Evolutionary conservation across 306 rosid genomes (phyloP), one percentile per base, ranked within the genome.

Genomic region (Benincasa hispida): DNA sequence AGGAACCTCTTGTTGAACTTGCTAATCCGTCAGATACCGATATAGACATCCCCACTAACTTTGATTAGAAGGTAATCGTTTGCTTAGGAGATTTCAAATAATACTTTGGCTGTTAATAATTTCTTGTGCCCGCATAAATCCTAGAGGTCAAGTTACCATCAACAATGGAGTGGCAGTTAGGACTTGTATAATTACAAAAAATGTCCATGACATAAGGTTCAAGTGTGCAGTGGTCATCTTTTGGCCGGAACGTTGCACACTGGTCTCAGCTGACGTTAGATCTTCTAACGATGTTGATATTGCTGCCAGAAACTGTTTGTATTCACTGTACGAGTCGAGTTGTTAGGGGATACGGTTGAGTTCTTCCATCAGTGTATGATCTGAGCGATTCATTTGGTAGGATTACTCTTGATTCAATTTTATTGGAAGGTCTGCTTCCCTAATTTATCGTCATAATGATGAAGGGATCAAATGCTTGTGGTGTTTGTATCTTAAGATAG

Each of bases 1-100:
- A 94, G 97, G 98, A 90, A 80, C 91, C 94, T 76, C 81, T 91
- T 82, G 87, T 72, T 34, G 93, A 94, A 83, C 93, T 94, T 74
- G 74, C 94, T 79, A 88, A 87, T 94, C 88, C 97, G 50, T 85
- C 91, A 14, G 91, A 90, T 83, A 88, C 90, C 60, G 96, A 94
- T 63, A 62, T 90, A 69, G 97, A 91, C 82, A 86, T 91, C 83
- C 87, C 93, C 18, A 84, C 89, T 85, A 90, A 87, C 87, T 89
- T 91, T 72, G 93, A 88, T 83, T 91, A 90, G 88, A 93, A 86
- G 92, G 93, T 87, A 87, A 77, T 35, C 51, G 63, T 76, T 79
- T 81, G 70, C 79, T 75, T 73, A 72, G 60, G 76, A 54, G 77
- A 21, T 57, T 24, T 74, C 82, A 41, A 75, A 80, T 68, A 77